These are phyloP conservation scores for Mucor indicus DNA, from an alignment of 371 early-diverging fungal genomes.

Conservation along the genomic window DNA sequence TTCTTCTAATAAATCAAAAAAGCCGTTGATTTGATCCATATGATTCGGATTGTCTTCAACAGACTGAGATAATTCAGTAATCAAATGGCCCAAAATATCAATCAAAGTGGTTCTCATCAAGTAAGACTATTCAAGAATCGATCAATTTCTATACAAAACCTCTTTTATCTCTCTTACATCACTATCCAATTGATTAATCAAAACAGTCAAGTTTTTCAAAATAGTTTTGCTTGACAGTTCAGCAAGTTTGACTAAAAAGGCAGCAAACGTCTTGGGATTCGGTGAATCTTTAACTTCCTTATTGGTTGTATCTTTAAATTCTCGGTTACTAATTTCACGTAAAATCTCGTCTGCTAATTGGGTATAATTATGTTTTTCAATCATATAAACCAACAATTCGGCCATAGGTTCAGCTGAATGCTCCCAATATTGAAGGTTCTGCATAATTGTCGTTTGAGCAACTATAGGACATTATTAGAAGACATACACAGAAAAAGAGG, in stretches of 20 bases:
- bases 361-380: conserved; percentile 63
- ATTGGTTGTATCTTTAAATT: conserved; percentile 51
- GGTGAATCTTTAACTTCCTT: conserved; percentile 69
- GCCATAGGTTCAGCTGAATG: conserved; percentile 92
- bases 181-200: conserved; percentile 84
- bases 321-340: conserved; percentile 61
- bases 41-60: conserved; percentile 61
- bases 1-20: conserved; percentile 88
- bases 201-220: conserved; percentile 79
- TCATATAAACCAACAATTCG: conserved; percentile 69
- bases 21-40: conserved; percentile 60
- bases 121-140: conserved; percentile 58
- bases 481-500: too few relatives aligned
- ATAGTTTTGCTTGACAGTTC: conserved; percentile 78
- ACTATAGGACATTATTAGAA: too few relatives aligned
- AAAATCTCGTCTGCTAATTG: conserved; percentile 81
- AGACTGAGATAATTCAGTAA: conserved; percentile 60
- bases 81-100: conserved; percentile 83
- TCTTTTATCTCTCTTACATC: conserved; percentile 52
- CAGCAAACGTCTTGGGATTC: conserved; percentile 78
- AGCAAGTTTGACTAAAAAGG: conserved; percentile 80
- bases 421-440: conserved; percentile 90
- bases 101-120: conserved; percentile 81
- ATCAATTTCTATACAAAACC: background rate
- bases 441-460: conserved; percentile 81